A percentile compares a stretch with the other conserved stretches of the same genome.
Evolutionary conservation across 257 asterid genomes (phyloP).

Genomic region (Primulina tabacum): DNA sequence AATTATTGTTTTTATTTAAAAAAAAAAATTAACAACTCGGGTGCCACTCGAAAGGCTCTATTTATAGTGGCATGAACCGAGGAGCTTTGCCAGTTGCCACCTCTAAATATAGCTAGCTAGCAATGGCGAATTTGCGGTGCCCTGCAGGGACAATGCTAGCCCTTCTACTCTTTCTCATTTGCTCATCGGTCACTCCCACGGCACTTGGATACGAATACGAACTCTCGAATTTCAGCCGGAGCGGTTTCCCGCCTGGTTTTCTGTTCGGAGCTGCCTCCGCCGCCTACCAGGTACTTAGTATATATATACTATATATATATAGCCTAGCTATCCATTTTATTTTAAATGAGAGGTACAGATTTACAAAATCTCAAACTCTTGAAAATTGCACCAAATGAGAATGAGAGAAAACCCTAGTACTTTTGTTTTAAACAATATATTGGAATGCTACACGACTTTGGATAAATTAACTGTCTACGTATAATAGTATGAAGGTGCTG

Average conservation of each 20-base stretch:
- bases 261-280: constrained; percentile 6
- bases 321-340: too few relatives aligned
- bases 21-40: too few relatives aligned
- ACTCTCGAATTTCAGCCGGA: not conserved
- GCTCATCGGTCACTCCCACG: not conserved
- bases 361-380: too few relatives aligned
- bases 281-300: not conserved
- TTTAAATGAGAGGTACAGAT: too few relatives aligned
- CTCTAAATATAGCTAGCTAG: not conserved
- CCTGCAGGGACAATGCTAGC: not conserved
- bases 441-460: too few relatives aligned
- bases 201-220: not conserved
- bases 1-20: too few relatives aligned
- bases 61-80: not conserved
- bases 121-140: not conserved
- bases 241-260: not conserved
- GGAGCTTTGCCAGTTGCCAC: not conserved
- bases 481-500: constrained; percentile 2
- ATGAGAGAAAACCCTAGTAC: too few relatives aligned
- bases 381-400: too few relatives aligned
- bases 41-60: not conserved
- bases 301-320: not conserved
- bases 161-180: not conserved
- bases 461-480: too few relatives aligned
- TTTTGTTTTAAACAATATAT: too few relatives aligned